phyloP scores from a whole-genome alignment of 129 eudicot genomes.

The Lonicera japonica region DNA sequence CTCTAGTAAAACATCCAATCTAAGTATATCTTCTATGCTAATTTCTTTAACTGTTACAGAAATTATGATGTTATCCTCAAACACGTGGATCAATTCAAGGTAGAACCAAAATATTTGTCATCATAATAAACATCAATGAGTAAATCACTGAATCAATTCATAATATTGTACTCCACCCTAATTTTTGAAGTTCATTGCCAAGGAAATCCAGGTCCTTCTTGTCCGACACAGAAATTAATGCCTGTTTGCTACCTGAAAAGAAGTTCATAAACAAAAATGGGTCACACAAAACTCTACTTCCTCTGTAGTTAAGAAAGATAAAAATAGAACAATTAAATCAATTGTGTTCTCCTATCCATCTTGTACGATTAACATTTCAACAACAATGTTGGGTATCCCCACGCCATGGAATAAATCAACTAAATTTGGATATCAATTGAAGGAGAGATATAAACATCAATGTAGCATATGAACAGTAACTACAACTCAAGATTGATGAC shows the following conservation, averaged over 20 bases:
- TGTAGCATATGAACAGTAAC: too few species aligned
- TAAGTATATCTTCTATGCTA: too few species aligned
- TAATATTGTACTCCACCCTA: conserved; percentile 56
- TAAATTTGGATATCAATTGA: neutral
- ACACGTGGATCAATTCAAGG: too few species aligned
- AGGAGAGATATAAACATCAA: neutral
- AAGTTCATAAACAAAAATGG: neutral
- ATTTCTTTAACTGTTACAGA: neutral
- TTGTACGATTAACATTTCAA: neutral
- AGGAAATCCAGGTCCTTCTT: conserved; percentile 73
- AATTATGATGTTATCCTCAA: neutral
- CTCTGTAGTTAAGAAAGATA: neutral
- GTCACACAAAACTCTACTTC: neutral
- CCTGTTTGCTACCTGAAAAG: conserved; percentile 65
- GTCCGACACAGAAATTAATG: conserved; percentile 80
- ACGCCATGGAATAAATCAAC: neutral
- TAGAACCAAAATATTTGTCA: neutral
- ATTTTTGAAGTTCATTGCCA: conserved; percentile 77
- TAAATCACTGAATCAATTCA: too few species aligned
- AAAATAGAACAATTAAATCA: neutral
- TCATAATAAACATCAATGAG: neutral
- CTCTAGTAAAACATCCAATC: neutral
- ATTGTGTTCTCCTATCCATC: neutral
- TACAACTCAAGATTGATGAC: too few species aligned
- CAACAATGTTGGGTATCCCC: neutral